Base-by-base conservation (phyloP, 805 yeast genomes). In the Suhomyces sp. region DNA sequence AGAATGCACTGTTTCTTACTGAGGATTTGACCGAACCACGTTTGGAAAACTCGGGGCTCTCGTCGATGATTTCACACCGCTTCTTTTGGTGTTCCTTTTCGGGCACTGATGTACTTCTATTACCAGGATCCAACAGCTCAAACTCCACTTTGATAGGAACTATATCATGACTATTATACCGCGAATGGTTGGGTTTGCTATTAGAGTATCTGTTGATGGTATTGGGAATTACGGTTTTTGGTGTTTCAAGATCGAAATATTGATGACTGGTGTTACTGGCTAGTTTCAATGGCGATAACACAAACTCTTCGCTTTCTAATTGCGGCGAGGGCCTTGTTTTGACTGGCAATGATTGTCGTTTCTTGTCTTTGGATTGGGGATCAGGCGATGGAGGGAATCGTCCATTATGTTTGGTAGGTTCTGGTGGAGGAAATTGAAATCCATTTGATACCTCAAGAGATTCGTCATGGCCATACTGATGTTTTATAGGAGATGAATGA, bases 81-180 rank as follows among this genome's bases (percentile, higher is more conserved):
- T 33, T 50, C 31, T 38, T 29, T 5, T 19, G n/a, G 22, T 38
- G 57, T 12, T 57, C 62, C 48, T 58, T 60, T 44, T 66, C 71
- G 4, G 73, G 71, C 22, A 64, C 69, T 1, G 74, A 68, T 1
- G 66, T 55, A 38, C 69, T 61, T 47, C 73, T 55, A 29, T 58
- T 49, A 9, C 54, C 9, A 24, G 42, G 54, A 8, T 62, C 56
- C 24, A 26, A 42, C 24, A 57, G 62, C 57, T 75, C 79, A 58
- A 76, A 76, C 57, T 76, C 80, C 13, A 76, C 79, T 54, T 67
- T 67, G 13, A 76, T 73, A 1, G 78, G 78, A 17, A 76, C 58
- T 29, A 74, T 64, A 50, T 74, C 79, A 59, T 74, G 77, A 52
- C 77, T 71, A 57, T 71, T 75, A 58, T 70, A 75, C 13, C 80